phyloP scores from a whole-genome alignment of 2,329 filamentous ascomycete species.

The Aspergillus sp. region DNA sequence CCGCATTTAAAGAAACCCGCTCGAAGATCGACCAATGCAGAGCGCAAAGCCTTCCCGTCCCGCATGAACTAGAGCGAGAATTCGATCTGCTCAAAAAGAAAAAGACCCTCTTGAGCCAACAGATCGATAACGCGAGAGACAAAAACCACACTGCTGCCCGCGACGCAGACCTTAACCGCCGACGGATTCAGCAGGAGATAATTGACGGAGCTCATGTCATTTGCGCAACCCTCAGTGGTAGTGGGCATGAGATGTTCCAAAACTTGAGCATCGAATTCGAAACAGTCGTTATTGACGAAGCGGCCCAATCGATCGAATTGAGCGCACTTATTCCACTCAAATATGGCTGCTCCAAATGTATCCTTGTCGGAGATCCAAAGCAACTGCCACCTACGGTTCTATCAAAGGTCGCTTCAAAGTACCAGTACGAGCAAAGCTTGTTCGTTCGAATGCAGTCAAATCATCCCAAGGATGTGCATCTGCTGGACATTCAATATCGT shows the following conservation, averaged over 20 bases:
- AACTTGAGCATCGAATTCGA: slow-evolving; percentile 94
- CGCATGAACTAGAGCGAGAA: slow-evolving; percentile 64
- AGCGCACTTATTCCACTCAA: slow-evolving; percentile 95
- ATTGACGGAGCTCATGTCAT: slow-evolving; percentile 88
- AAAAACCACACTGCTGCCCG: slow-evolving; percentile 77
- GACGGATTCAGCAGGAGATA: slow-evolving; percentile 84
- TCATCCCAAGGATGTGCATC: slow-evolving; percentile 80
- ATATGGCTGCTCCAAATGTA: slow-evolving; percentile 94
- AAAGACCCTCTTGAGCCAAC: slow-evolving; percentile 72
- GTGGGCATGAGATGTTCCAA: slow-evolving; percentile 96
- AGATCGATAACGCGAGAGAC: slow-evolving; percentile 85
- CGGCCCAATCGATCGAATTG: slow-evolving; percentile 95
- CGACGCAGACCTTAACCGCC: slow-evolving; percentile 81
- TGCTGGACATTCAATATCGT: slow-evolving; percentile 97
- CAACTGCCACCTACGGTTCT: slow-evolving; percentile 94
- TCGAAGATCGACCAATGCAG: slow-evolving; percentile 69
- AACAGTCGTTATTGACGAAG: slow-evolving; percentile 97
- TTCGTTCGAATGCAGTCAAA: slow-evolving; percentile 98
- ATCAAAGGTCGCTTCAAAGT: slow-evolving; percentile 86
- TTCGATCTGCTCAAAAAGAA: slow-evolving; percentile 76
- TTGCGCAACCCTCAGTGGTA: slow-evolving; percentile 91
- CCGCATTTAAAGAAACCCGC: slow-evolving; percentile 69
- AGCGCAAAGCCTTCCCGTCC: slow-evolving; percentile 47
- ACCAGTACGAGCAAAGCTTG: slow-evolving; percentile 95
- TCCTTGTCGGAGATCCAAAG: slow-evolving; percentile 96